A percentile compares a stretch with the other conserved stretches of the same genome.
phyloP scores from a whole-genome alignment of 768 basidiomycete species.

The Boletus huronensis region DNA sequence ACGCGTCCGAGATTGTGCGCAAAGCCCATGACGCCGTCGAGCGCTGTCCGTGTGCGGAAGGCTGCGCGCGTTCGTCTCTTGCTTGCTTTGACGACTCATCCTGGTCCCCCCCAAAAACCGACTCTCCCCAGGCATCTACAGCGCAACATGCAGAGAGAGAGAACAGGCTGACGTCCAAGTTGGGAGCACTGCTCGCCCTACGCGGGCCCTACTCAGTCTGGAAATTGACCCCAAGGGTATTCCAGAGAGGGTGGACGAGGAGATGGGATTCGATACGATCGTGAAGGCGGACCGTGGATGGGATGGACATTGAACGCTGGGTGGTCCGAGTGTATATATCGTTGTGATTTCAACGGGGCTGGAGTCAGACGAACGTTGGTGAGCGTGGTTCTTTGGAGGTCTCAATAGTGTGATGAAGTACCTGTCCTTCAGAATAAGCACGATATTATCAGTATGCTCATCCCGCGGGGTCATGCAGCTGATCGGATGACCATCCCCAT shows the following conservation, averaged over 20 bases:
- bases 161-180: slow-evolving; percentile 60
- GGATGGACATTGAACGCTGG: slow-evolving; percentile 36
- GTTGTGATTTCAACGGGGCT: no score
- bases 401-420: no score
- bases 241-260: slow-evolving; percentile 30
- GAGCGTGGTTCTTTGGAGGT: neutral
- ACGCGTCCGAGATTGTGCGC: slow-evolving; percentile 49
- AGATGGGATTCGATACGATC: slow-evolving; percentile 45
- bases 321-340: neutral
- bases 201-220: slow-evolving; percentile 55
- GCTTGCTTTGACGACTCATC: neutral
- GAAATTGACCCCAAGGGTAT: slow-evolving; percentile 39
- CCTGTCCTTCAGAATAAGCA: neutral
- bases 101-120: no score
- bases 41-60: slow-evolving; percentile 60
- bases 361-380: neutral
- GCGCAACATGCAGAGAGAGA: slow-evolving; percentile 56
- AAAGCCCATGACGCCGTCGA: slow-evolving; percentile 58
- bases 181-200: slow-evolving; percentile 68
- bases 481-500: neutral
- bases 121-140: slow-evolving; percentile 53
- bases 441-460: neutral
- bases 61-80: slow-evolving; percentile 46
- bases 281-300: slow-evolving; percentile 38
- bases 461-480: neutral